Base-by-base conservation (phyloP, 805 yeast species). In the Danielozyma ontarioensis region DNA sequence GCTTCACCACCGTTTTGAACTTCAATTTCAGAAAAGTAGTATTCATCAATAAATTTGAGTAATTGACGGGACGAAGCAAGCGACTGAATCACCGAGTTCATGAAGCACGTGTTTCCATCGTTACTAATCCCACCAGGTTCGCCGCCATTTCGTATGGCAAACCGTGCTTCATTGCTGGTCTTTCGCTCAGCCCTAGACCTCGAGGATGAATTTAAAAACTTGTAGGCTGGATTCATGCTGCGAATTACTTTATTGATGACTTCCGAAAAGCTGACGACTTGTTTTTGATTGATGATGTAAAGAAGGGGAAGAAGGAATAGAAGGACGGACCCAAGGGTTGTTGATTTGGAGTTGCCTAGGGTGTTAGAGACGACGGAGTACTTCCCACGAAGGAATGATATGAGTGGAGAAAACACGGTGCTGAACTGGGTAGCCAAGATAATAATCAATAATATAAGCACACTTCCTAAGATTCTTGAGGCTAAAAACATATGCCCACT, bases 21-120 rank as follows among this genome's bases (percentile, higher is more conserved):
- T 31, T 61, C 69, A 4, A 48, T 34, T 11, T 54, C 54, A 4
- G 48, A 39, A 33, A 51, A 53, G 4, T 58, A 32, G 35, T 59
- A 59, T 6, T 64, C 58, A 26, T 76, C 73, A 29, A 84, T 64
- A 46, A 81, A 84, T 14, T 65, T 63, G 13, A 68, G 45, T 24
- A 87, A 61, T 23, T 78, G 74, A 17, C 71, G 68, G 0, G 93
- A 80, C 0, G 90, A 80, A 0, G 95, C 88, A 36, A 88, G 59
- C 13, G 84, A 74, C 55, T 89, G 97, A 17, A 89, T 57, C 1
- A 89, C 96, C 16, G 88, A 78, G 59, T 89, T 89, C 94, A 88
- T 87, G 49, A 89, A 89, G 57, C 97, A 89, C 0, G 96, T 87
- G 53, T 89, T 89, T 11, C 97, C 96, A 43, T 86, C 95, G 53